phyloP scores from a whole-genome alignment of 2,329 filamentous ascomycete species.

The Claviceps africana region DNA sequence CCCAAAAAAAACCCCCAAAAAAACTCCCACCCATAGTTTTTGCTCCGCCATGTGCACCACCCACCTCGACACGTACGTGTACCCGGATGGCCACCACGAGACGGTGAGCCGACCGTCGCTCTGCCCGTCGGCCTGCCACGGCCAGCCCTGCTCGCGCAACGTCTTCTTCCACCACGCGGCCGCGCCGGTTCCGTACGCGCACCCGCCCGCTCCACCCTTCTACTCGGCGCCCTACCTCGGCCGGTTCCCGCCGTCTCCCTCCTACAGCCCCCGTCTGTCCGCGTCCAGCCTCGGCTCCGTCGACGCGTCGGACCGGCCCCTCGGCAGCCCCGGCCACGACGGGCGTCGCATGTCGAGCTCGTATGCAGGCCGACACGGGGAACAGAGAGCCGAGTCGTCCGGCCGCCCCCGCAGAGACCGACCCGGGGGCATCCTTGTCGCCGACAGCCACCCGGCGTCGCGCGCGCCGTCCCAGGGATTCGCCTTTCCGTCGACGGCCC shows the following conservation, averaged over 20 bases:
- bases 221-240: conserved; percentile 11
- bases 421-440: too few species aligned
- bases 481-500: background rate
- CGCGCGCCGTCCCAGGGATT: conserved; percentile 23
- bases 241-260: conserved; percentile 28
- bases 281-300: conserved; percentile 17
- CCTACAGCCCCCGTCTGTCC: conserved; percentile 18
- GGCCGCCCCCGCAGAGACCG: too few species aligned
- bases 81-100: conserved; percentile 29
- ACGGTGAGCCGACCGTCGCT: conserved; percentile 21
- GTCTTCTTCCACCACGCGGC: conserved; percentile 27
- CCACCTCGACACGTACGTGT: conserved; percentile 31
- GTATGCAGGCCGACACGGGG: conserved; percentile 13
- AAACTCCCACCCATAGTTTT: too few species aligned
- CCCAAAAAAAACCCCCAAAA: too few species aligned
- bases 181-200: conserved; percentile 19
- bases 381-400: too few species aligned
- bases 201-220: conserved; percentile 8
- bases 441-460: too few species aligned
- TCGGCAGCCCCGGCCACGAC: conserved; percentile 17
- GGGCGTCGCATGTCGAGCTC: conserved; percentile 20
- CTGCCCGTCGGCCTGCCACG: conserved; percentile 26
- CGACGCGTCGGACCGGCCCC: conserved; percentile 23
- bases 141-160: conserved; percentile 27
- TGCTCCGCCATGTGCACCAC: conserved; percentile 34